These are phyloP conservation scores for Hypomontagnella monticulosa DNA, from an alignment of 495 filamentous ascomycete species.

Conservation along the genomic window DNA sequence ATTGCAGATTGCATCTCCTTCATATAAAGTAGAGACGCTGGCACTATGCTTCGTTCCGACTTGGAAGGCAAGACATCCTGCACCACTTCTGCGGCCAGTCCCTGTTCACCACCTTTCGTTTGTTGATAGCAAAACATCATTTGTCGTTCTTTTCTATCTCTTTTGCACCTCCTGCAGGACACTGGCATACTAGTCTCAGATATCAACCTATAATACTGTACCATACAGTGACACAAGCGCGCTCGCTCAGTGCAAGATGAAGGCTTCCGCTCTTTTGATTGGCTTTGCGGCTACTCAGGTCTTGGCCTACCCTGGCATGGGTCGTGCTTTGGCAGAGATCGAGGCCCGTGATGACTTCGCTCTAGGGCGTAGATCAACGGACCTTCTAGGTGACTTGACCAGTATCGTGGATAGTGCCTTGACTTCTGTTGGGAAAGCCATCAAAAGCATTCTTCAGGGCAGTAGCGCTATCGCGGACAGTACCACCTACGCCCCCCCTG, in stretches of 20 bases:
- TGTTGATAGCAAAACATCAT: constrained; percentile 1
- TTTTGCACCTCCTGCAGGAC: neutral
- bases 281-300: constrained; percentile 7
- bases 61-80: constrained; percentile 1
- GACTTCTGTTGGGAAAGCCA: constrained; percentile 32
- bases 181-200: neutral
- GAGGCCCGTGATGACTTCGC: constrained; percentile 27
- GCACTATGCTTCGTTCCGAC: constrained; percentile 1
- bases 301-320: constrained; percentile 47
- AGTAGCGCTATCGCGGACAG: constrained; percentile 34
- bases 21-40: constrained; percentile 8
- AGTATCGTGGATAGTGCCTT: constrained; percentile 23
- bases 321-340: constrained; percentile 32
- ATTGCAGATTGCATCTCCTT: neutral
- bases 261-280: constrained; percentile 15
- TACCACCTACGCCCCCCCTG: constrained; percentile 35
- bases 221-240: no score
- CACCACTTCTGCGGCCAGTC: constrained; percentile 5
- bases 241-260: constrained; percentile 17
- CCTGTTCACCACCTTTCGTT: constrained; percentile 9
- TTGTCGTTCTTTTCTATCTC: constrained; percentile 4
- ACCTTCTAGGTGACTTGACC: constrained; percentile 51
- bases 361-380: constrained; percentile 34
- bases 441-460: constrained; percentile 45
- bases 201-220: no score